Percentiles rank a stretch among this genome's conserved stretches.
phyloP scores from a whole-genome alignment of 768 basidiomycete species.

The Cyclocybe cylindracea region DNA sequence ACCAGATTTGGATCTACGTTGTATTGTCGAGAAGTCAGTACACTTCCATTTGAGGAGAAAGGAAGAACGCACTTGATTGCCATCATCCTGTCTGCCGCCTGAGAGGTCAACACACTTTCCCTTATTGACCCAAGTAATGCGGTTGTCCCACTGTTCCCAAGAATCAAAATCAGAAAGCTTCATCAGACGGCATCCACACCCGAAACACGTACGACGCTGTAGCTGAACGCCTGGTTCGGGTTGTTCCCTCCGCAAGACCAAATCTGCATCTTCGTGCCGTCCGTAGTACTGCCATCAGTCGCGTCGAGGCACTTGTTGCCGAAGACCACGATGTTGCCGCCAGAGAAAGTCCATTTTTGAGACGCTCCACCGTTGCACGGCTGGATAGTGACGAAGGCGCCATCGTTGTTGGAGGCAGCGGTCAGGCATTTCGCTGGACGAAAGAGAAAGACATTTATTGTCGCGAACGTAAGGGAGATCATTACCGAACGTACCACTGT shows the following conservation, averaged over 20 bases:
- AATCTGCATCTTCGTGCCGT: slow-evolving; percentile 53
- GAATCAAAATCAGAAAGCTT: not conserved
- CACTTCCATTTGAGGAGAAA: not conserved
- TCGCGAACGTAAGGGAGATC: not conserved
- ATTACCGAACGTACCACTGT: slow-evolving; percentile 32
- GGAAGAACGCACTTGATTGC: slow-evolving; percentile 38
- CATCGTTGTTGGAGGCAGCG: slow-evolving; percentile 48
- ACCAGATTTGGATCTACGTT: slow-evolving; percentile 48
- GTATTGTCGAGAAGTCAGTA: not conserved
- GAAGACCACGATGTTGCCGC: slow-evolving; percentile 42
- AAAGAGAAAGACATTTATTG: not conserved
- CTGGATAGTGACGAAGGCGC: slow-evolving; percentile 48
- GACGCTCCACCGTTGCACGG: slow-evolving; percentile 42
- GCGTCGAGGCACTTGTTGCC: slow-evolving; percentile 54
- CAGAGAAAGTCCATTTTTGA: slow-evolving; percentile 51
- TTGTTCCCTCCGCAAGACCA: slow-evolving; percentile 45
- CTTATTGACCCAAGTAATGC: slow-evolving; percentile 47
- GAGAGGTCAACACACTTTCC: slow-evolving; percentile 53
- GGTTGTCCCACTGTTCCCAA: slow-evolving; percentile 31
- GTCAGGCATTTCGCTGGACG: slow-evolving; percentile 50
- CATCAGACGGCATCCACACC: not conserved
- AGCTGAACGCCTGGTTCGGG: slow-evolving; percentile 47
- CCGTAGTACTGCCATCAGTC: slow-evolving; percentile 36
- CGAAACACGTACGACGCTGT: slow-evolving; percentile 24
- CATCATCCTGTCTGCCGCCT: slow-evolving; percentile 38